Conservation (phyloP, 352 stramenopile genomes). For the Phytophthora uliginosa region DNA sequence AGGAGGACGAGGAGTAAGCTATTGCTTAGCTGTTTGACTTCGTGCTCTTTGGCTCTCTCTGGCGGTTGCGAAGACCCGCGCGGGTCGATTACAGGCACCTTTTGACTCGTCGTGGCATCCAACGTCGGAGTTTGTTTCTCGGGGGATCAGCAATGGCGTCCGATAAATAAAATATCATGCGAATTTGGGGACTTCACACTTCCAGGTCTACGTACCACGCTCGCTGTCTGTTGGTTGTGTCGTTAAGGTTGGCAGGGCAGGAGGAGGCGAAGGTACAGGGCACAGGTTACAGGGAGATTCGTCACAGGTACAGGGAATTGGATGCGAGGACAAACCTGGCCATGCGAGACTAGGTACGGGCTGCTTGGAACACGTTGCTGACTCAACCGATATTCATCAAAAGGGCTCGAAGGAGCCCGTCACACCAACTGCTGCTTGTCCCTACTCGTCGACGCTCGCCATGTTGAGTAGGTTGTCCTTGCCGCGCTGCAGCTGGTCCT, state of each 20-base stretch:
- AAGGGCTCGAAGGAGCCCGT: background rate
- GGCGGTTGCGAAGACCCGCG: constrained; percentile 12
- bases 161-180: constrained; percentile 88
- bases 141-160: constrained; percentile 34
- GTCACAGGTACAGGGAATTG: background rate
- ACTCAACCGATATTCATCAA: constrained; percentile 1
- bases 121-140: constrained; percentile 41
- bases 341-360: background rate
- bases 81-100: background rate
- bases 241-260: background rate
- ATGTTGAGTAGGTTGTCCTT: constrained; percentile 67
- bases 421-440: background rate
- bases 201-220: background rate
- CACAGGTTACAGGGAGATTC: background rate
- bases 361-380: background rate
- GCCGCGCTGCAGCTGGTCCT: constrained; percentile 78
- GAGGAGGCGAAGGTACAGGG: background rate
- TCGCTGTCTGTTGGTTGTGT: constrained; percentile 5
- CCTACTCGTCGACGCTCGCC: constrained; percentile 31
- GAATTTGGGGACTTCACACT: constrained; percentile 79
- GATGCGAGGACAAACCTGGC: background rate
- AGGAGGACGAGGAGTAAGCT: constrained; percentile 89
- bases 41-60: constrained; percentile 7
- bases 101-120: background rate
- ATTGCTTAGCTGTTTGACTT: constrained; percentile 32